These are phyloP conservation scores for Ceratobasidium sp. DNA, from an alignment of 1,284 basidiomycete genomes.

Conservation along the genomic window DNA sequence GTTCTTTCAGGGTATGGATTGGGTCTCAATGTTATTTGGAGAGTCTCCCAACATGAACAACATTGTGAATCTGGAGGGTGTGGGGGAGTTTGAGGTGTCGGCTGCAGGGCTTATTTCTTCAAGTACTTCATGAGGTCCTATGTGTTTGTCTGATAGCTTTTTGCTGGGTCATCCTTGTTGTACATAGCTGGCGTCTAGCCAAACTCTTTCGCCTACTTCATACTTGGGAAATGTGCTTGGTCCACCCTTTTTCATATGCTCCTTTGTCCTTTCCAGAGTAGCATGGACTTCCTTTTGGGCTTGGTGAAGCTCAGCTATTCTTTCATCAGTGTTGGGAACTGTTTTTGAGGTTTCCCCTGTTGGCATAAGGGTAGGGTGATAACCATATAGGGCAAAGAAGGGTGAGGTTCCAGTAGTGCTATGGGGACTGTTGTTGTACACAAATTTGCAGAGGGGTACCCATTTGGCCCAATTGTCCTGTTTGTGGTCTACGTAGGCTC, in stretches of 20 bases:
- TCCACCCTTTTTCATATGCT: not conserved
- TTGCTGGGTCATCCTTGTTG: slow-evolving; percentile 48
- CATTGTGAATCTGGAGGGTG: slow-evolving; percentile 51
- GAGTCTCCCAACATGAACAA: slow-evolving; percentile 53
- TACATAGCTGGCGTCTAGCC: slow-evolving; percentile 50
- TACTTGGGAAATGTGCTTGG: not conserved
- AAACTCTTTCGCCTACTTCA: slow-evolving; percentile 43
- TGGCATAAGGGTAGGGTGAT: slow-evolving; percentile 47
- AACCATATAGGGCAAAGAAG: slow-evolving; percentile 55
- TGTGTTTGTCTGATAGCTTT: slow-evolving; percentile 51
- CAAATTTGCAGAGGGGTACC: slow-evolving; percentile 46
- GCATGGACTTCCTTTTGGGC: not conserved
- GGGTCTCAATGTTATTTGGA: slow-evolving; percentile 39
- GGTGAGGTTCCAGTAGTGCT: slow-evolving; percentile 50
- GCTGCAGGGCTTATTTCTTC: slow-evolving; percentile 47
- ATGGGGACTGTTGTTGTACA: slow-evolving; percentile 44
- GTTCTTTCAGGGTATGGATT: slow-evolving; percentile 34
- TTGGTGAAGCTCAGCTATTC: not conserved
- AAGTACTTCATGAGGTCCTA: slow-evolving; percentile 53
- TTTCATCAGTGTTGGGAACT: not conserved
- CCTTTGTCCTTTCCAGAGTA: not conserved
- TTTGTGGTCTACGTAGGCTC: slow-evolving; percentile 44
- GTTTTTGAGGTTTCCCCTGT: not conserved
- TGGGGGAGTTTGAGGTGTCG: slow-evolving; percentile 52
- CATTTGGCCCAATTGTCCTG: too few species aligned